Conservation (phyloP, 768 basidiomycete genomes). For the Naganishia vaughanmartiniae region DNA sequence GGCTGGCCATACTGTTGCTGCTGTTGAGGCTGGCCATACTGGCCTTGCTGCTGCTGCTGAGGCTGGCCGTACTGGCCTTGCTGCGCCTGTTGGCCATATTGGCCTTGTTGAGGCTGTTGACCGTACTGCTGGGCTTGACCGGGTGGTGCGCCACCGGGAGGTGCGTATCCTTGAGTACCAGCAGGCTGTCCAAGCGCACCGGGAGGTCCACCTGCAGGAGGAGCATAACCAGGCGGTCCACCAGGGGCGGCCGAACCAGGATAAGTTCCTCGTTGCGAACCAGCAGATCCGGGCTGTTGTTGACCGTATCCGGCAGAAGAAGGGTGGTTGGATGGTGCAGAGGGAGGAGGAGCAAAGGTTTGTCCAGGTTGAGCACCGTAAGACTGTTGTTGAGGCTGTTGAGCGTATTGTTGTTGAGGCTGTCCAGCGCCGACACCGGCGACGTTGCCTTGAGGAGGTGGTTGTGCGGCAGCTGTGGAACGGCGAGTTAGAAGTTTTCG, state of each 20-base stretch:
- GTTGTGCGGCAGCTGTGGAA: constrained; percentile 17
- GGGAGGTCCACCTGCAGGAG: constrained; percentile 14
- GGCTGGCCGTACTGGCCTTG: constrained; percentile 34
- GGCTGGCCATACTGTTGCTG: constrained; percentile 28
- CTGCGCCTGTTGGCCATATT: constrained; percentile 34
- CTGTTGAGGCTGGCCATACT: constrained; percentile 27
- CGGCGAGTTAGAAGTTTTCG: not conserved
- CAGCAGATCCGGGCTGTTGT: not conserved
- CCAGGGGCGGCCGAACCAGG: constrained; percentile 1
- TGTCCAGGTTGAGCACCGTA: constrained; percentile 11
- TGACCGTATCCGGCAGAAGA: not conserved
- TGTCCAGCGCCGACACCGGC: constrained; percentile 21
- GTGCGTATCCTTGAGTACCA: constrained; percentile 27
- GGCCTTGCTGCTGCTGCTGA: constrained; percentile 25
- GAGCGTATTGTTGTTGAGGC: constrained; percentile 26
- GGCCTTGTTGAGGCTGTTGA: constrained; percentile 29
- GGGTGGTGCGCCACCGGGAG: constrained; percentile 34
- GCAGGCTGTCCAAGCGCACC: constrained; percentile 14
- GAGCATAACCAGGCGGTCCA: not conserved
- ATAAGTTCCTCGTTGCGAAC: constrained; percentile 10
- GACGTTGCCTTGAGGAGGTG: constrained; percentile 17
- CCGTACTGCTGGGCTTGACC: constrained; percentile 29
- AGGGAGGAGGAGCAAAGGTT: constrained; percentile 1
- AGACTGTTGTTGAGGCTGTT: constrained; percentile 21
- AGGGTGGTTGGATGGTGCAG: constrained; percentile 17